Base-by-base conservation (phyloP, 2,329 filamentous ascomycete genomes). In the Sarocladium brachiariae region DNA sequence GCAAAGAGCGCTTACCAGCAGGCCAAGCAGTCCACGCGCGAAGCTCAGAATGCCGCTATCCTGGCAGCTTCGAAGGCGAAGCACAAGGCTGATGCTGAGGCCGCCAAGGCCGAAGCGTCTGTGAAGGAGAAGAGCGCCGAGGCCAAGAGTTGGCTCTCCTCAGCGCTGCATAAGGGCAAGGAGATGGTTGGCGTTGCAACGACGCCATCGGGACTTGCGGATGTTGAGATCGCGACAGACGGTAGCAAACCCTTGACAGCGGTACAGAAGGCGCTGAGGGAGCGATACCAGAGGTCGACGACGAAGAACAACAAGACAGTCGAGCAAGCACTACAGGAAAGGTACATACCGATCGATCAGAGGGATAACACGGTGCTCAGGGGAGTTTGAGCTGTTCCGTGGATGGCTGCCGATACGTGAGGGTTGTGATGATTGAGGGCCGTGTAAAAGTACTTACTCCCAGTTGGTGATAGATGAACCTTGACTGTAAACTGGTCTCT, bases 241-340 rank as follows among this genome's bases (percentile, higher is more conserved):
- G 61, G 59, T 50, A 51, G 60, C 41, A n/a, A 25, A 31, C 46
- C 46, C 3, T 16, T 37, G 30, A 49, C 46, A 13, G 70, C 72
- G 2, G 69, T 76, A 14, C 70, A 81, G 58, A 71, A 65, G 62
- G 77, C 77, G 9, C 65, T 77, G 53, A 65, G 71, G 51, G 68
- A 81, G 64, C 69, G 79, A 47, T 83, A 74, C 56, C 67, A 74
- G 61, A 71, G 68, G 56, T 59, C 66, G 37, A 63, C 63, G 6
- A 60, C 62, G 13, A 61, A 61, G 50, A 60, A 71, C 55, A 67
- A 71, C 53, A 75, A 75, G 65, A 75, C 69, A 41, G 74, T 77
- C 18, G 70, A 77, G 54, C 74, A 81, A 60, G 69, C 72, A 37
- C 63, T 84, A 49, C 70, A 67, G 46, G 76, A 81, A 61, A 68